These are phyloP conservation scores for Discostella stelligeroides DNA, from an alignment of 108 stramenopile species.

Conservation along the genomic window DNA sequence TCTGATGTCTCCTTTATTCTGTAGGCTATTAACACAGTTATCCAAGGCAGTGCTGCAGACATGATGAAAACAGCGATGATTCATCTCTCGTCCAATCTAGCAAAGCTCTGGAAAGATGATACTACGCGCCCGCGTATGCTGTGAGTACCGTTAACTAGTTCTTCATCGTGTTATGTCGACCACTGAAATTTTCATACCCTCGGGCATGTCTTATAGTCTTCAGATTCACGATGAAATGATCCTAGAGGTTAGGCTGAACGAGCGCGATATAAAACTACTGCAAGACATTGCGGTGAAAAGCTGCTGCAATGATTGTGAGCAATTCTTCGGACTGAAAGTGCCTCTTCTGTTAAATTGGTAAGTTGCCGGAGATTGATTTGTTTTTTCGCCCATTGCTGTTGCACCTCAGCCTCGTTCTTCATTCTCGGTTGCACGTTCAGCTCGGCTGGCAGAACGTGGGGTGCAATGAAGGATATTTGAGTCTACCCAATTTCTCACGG, in stretches of 20 bases:
- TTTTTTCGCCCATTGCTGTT: no score
- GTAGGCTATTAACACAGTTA: slow-evolving; percentile 64
- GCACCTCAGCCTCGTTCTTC: no score
- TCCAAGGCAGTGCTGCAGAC: slow-evolving; percentile 68
- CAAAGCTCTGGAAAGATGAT: slow-evolving; percentile 33
- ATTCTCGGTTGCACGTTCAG: background rate
- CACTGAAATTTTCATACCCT: no score
- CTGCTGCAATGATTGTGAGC: slow-evolving; percentile 47
- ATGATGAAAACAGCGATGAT: slow-evolving; percentile 71
- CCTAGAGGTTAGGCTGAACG: slow-evolving; percentile 42
- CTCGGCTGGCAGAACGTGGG: background rate
- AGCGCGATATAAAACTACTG: slow-evolving; percentile 30
- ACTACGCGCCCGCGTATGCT: slow-evolving; percentile 31
- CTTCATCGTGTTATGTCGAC: no score
- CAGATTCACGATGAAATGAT: slow-evolving; percentile 70
- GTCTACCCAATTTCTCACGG: background rate
- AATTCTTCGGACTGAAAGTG: slow-evolving; percentile 31
- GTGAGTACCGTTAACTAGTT: slow-evolving; percentile 21
- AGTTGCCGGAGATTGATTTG: background rate
- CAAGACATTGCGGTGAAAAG: slow-evolving; percentile 35
- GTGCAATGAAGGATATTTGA: background rate
- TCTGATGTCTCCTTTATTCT: background rate
- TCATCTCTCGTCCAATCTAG: slow-evolving; percentile 33
- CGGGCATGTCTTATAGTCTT: slow-evolving; percentile 23
- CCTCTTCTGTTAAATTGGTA: slow-evolving; percentile 32